These are phyloP conservation scores for Stachybotrys echinatus DNA, from an alignment of 2,329 filamentous ascomycete genomes.

Conservation along the genomic window DNA sequence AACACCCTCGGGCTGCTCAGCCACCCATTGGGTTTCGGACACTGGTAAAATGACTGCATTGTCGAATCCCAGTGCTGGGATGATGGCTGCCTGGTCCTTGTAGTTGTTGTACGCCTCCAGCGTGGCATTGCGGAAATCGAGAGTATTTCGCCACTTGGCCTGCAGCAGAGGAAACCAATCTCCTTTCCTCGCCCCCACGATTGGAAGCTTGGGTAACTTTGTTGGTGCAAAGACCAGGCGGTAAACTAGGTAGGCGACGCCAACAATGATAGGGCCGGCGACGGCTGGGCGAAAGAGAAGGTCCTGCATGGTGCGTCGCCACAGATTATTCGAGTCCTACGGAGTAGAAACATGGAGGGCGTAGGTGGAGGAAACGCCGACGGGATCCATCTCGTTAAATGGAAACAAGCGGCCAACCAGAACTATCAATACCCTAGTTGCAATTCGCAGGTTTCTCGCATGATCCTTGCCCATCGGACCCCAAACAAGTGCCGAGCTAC, in stretches of 20 bases:
- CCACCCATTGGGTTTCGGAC: neutral
- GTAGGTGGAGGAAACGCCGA: too few relatives aligned
- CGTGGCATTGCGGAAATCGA: neutral
- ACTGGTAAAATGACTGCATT: neutral
- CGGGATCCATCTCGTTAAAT: too few relatives aligned
- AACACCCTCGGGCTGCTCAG: neutral
- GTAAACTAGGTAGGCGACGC: neutral
- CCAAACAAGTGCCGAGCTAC: too few relatives aligned
- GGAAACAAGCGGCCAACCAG: too few relatives aligned
- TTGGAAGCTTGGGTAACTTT: neutral
- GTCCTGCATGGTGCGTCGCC: neutral
- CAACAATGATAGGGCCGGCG: neutral
- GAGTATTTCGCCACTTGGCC: neutral
- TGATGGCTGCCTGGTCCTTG: neutral
- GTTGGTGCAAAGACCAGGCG: neutral
- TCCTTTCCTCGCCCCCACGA: neutral
- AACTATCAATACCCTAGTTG: too few relatives aligned
- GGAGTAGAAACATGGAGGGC: too few relatives aligned
- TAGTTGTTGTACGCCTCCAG: neutral
- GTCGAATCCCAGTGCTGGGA: neutral
- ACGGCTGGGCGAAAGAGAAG: neutral
- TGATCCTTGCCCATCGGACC: too few relatives aligned
- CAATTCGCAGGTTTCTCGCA: too few relatives aligned
- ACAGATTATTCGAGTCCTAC: too few relatives aligned
- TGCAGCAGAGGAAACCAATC: neutral